Evolutionary conservation across 2,329 filamentous ascomycete genomes (phyloP).

Genomic region (Calonectria pseudoturangicola): DNA sequence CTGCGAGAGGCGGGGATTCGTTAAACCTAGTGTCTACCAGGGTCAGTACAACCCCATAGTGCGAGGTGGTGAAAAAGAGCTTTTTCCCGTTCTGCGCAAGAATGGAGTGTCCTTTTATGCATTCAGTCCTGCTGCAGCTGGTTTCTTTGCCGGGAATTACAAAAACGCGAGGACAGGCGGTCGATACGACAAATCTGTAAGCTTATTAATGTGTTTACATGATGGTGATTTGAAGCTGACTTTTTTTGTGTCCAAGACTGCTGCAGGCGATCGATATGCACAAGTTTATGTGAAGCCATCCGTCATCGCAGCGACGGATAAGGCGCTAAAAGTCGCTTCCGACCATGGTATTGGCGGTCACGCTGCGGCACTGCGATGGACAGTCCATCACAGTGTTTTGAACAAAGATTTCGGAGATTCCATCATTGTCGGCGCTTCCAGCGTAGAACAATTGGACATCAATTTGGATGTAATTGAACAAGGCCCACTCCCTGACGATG

Average conservation of each 20-base stretch:
- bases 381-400: constrained; percentile 60
- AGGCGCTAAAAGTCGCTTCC: constrained; percentile 51
- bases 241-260: neutral
- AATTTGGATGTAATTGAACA: constrained; percentile 61
- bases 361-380: constrained; percentile 65
- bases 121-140: constrained; percentile 58
- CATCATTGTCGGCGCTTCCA: constrained; percentile 61
- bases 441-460: constrained; percentile 57
- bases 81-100: constrained; percentile 65
- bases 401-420: constrained; percentile 57
- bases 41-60: constrained; percentile 68
- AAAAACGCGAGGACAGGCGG: constrained; percentile 44
- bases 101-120: constrained; percentile 66
- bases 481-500: constrained; percentile 63
- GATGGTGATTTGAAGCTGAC: constrained; percentile 1
- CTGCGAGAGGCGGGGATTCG: constrained; percentile 63
- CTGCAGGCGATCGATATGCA: constrained; percentile 52
- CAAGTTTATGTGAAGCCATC: constrained; percentile 54
- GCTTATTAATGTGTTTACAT: neutral
- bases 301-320: constrained; percentile 54
- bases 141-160: constrained; percentile 53
- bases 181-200: constrained; percentile 54
- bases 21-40: constrained; percentile 67
- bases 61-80: constrained; percentile 62
- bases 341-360: constrained; percentile 62